A percentile compares a stretch with the other conserved stretches of the same genome.
These are phyloP conservation scores for Epichloe typhina DNA, from an alignment of 2,329 filamentous ascomycete species.

Conservation along the genomic window DNA sequence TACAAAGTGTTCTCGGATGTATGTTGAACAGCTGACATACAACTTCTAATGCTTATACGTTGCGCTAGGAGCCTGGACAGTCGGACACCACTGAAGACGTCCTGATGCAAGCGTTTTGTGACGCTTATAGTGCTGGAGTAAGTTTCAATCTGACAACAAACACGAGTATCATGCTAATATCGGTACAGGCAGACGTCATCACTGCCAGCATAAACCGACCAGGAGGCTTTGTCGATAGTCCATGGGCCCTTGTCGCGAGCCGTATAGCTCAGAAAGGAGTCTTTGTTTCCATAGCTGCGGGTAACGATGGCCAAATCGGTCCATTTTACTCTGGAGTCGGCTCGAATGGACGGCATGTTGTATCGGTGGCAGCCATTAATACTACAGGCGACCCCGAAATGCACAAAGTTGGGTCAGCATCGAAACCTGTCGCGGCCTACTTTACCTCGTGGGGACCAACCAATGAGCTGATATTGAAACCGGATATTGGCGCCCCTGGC, in stretches of 20 bases:
- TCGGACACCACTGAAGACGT: conserved; percentile 18
- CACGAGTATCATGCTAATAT: background rate
- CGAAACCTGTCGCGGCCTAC: conserved; percentile 23
- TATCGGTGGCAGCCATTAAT: conserved; percentile 25
- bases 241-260: conserved; percentile 28
- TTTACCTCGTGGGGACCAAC: conserved; percentile 40
- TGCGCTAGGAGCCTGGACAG: background rate
- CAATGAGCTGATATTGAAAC: conserved; percentile 37
- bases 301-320: conserved; percentile 35
- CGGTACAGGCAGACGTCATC: conserved; percentile 27
- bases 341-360: conserved; percentile 19
- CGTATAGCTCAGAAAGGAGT: conserved; percentile 31
- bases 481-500: conserved; percentile 36
- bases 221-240: conserved; percentile 27
- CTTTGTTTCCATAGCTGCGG: conserved; percentile 35
- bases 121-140: conserved; percentile 22
- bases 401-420: conserved; percentile 14
- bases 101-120: conserved; percentile 23
- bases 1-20: conserved; percentile 31
- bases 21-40: background rate
- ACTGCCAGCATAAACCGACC: conserved; percentile 26
- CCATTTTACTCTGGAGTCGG: conserved; percentile 31
- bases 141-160: background rate
- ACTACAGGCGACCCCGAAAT: conserved; percentile 29
- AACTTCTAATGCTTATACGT: background rate